These are phyloP conservation scores for Phanerodontia chrysosporium DNA, from an alignment of 768 basidiomycete genomes.

Conservation along the genomic window DNA sequence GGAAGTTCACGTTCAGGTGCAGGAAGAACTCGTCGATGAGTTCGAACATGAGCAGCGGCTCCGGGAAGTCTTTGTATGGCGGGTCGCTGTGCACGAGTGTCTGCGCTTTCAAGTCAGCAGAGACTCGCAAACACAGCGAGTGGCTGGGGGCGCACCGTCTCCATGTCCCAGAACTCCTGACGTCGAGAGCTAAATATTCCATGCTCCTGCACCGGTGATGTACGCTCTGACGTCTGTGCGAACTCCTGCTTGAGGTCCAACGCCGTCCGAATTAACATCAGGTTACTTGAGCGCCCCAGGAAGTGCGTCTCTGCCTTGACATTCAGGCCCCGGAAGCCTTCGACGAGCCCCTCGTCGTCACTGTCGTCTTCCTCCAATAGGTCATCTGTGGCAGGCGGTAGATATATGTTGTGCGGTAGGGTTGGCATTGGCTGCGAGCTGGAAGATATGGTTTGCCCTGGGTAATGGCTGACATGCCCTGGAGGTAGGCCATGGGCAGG, in stretches of 20 bases:
- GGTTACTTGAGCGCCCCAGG: constrained; percentile 38
- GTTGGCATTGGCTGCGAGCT: not conserved
- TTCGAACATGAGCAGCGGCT: constrained; percentile 22
- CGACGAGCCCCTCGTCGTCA: not conserved
- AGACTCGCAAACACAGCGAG: not conserved
- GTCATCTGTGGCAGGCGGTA: constrained; percentile 26
- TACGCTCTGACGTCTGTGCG: constrained; percentile 36
- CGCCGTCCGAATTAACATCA: constrained; percentile 36
- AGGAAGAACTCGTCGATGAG: constrained; percentile 43
- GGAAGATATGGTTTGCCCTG: constrained; percentile 21
- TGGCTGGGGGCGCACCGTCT: not conserved
- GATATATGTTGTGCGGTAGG: not conserved
- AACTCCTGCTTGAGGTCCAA: constrained; percentile 39
- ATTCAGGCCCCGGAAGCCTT: constrained; percentile 12
- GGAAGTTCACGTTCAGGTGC: constrained; percentile 30
- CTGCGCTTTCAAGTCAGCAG: not conserved
- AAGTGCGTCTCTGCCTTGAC: constrained; percentile 28
- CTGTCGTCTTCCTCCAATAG: constrained; percentile 35
- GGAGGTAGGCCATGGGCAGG: too few species aligned
- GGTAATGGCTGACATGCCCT: too few species aligned
- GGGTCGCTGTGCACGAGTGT: not conserved
- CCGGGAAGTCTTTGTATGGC: constrained; percentile 20
- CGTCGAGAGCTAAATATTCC: not conserved
- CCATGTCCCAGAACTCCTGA: not conserved
- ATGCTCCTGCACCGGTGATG: constrained; percentile 5